phyloP scores from a whole-genome alignment of 169 alveolate species.

The Plasmodium coatneyi region DNA sequence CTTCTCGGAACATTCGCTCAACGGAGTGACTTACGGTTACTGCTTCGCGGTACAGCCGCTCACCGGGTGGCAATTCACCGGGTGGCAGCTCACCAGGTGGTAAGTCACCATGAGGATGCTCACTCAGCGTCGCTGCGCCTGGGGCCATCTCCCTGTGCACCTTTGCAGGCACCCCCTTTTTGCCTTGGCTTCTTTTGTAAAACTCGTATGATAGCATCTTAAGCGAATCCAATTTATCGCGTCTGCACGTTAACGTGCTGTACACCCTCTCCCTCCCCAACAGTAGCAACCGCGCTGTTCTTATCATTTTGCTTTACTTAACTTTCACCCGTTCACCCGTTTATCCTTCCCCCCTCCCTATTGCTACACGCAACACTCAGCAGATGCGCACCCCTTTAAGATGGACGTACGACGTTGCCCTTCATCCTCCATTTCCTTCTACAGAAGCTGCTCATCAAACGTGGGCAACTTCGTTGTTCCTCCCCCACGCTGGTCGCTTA shows the following conservation, averaged over 20 bases:
- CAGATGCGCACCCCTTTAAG: neutral
- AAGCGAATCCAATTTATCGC: neutral
- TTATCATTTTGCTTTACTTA: neutral
- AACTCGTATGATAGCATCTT: slow-evolving; percentile 29
- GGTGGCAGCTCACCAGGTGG: neutral
- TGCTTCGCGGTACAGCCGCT: slow-evolving; percentile 6
- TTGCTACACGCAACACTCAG: neutral
- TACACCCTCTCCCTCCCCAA: neutral
- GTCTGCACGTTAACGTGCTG: neutral
- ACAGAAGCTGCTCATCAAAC: neutral
- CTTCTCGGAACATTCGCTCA: neutral
- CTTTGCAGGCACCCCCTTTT: neutral
- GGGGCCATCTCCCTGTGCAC: neutral
- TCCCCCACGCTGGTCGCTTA: neutral
- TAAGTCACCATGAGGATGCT: neutral
- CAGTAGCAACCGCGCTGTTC: neutral
- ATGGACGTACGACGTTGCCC: neutral
- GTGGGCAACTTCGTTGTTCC: neutral
- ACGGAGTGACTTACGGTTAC: neutral
- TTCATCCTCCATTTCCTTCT: neutral
- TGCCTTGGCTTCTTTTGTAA: slow-evolving; percentile 8
- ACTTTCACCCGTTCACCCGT: neutral
- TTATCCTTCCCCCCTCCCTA: neutral
- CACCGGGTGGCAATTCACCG: neutral
- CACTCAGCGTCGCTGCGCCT: neutral